Percentiles rank a stretch among this genome's conserved stretches.
These are phyloP conservation scores for Heliocybe sulcata DNA, from an alignment of 1,284 basidiomycete genomes.

Conservation along the genomic window DNA sequence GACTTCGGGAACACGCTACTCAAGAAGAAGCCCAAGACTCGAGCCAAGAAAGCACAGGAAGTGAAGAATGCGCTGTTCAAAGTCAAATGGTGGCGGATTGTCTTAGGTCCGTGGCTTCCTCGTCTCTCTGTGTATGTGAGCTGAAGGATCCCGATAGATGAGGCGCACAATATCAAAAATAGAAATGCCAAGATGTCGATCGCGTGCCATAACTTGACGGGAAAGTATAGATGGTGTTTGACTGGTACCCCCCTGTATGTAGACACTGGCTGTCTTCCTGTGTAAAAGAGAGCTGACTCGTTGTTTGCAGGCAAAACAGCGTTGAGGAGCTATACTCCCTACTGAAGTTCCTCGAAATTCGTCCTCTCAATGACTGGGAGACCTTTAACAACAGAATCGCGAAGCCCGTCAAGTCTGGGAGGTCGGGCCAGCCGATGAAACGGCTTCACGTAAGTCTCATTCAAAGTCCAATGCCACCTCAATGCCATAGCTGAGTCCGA, in stretches of 20 bases:
- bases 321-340: slow-evolving; percentile 88
- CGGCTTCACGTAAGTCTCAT: slow-evolving; percentile 56
- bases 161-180: slow-evolving; percentile 98
- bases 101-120: slow-evolving; percentile 53
- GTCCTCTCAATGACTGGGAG: slow-evolving; percentile 77
- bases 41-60: slow-evolving; percentile 13
- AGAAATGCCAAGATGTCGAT: slow-evolving; percentile 74
- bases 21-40: not conserved
- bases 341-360: slow-evolving; percentile 82
- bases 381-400: slow-evolving; percentile 77
- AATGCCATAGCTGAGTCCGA: not conserved
- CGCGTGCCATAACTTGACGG: slow-evolving; percentile 74
- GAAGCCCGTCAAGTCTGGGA: slow-evolving; percentile 71
- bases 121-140: not conserved
- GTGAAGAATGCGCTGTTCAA: slow-evolving; percentile 70
- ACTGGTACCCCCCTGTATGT: slow-evolving; percentile 86
- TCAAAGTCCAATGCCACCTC: not conserved
- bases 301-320: slow-evolving; percentile 62
- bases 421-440: slow-evolving; percentile 73
- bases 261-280: not conserved
- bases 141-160: slow-evolving; percentile 45
- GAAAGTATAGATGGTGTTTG: slow-evolving; percentile 84
- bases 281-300: not conserved
- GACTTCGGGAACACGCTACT: not conserved
- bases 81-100: slow-evolving; percentile 80